phyloP scores from a whole-genome alignment of 2,329 filamentous ascomycete genomes.

The Tolypocladium album region DNA sequence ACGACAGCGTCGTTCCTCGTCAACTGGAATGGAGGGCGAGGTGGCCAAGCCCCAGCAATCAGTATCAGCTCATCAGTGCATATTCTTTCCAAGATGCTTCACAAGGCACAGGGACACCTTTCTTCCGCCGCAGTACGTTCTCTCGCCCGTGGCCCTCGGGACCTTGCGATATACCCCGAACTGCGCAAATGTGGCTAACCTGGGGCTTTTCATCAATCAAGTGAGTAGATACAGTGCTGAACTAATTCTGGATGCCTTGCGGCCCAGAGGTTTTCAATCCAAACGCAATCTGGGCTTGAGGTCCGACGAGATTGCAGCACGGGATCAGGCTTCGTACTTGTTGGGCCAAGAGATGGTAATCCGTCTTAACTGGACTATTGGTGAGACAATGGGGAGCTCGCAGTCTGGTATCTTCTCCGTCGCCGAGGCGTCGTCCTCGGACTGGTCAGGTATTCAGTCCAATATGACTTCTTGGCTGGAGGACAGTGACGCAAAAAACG shows the following conservation, averaged over 20 bases:
- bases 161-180: background rate
- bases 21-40: background rate
- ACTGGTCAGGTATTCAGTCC: accelerated
- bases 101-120: too few species aligned
- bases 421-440: background rate
- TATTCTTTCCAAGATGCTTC: accelerated
- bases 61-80: background rate
- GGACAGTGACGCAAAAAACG: background rate
- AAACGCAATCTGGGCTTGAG: background rate
- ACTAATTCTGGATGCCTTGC: background rate
- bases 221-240: background rate
- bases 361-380: slow-evolving; percentile 5
- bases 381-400: background rate
- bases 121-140: background rate
- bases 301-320: background rate
- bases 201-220: background rate
- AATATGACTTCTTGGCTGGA: background rate
- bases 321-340: background rate
- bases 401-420: slow-evolving; percentile 10
- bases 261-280: background rate
- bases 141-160: background rate
- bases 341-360: slow-evolving; percentile 1
- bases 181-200: background rate
- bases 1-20: background rate
- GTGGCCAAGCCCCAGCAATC: background rate